These are phyloP conservation scores for Claviceps citrina DNA, from an alignment of 2,329 filamentous ascomycete genomes.

Conservation along the genomic window DNA sequence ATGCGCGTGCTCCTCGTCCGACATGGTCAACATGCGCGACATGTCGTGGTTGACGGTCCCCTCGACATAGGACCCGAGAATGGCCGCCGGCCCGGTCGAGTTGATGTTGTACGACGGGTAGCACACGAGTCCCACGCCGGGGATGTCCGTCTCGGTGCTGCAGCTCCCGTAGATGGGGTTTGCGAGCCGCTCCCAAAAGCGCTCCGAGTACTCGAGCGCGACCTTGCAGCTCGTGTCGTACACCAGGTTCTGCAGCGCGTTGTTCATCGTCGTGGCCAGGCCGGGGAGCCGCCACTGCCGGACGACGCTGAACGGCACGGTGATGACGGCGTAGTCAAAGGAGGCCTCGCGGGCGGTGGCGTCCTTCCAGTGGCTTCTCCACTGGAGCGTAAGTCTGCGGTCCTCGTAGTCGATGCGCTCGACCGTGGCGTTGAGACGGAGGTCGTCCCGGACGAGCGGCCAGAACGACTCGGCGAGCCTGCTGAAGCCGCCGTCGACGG, in stretches of 20 bases:
- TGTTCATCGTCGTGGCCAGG: conserved; percentile 23
- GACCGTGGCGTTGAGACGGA: conserved; percentile 41
- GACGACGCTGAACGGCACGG: conserved; percentile 48
- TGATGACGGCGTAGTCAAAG: conserved; percentile 51
- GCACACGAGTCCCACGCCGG: conserved; percentile 45
- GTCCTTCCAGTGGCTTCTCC: conserved; percentile 30
- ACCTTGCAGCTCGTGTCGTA: conserved; percentile 39
- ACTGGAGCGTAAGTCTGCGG: conserved; percentile 37
- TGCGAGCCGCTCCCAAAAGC: conserved; percentile 39
- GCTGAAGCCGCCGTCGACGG: conserved; percentile 4
- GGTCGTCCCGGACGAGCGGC: conserved; percentile 43
- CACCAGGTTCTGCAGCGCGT: conserved; percentile 30
- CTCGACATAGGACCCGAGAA: conserved; percentile 44
- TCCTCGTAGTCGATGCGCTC: conserved; percentile 35
- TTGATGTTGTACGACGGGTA: conserved; percentile 55
- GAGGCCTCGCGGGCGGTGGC: conserved; percentile 29
- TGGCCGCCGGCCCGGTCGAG: conserved; percentile 38
- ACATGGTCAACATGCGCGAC: conserved; percentile 25
- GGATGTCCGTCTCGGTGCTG: conserved; percentile 38
- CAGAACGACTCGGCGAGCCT: conserved; percentile 39
- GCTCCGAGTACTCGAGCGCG: conserved; percentile 51
- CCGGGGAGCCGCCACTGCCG: conserved; percentile 45
- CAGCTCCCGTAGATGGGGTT: conserved; percentile 50
- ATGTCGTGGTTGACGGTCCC: conserved; percentile 23
- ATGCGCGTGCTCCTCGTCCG: conserved; percentile 45